phyloP scores from a whole-genome alignment of 345 rosid genomes.

The Geranium brycei region DNA sequence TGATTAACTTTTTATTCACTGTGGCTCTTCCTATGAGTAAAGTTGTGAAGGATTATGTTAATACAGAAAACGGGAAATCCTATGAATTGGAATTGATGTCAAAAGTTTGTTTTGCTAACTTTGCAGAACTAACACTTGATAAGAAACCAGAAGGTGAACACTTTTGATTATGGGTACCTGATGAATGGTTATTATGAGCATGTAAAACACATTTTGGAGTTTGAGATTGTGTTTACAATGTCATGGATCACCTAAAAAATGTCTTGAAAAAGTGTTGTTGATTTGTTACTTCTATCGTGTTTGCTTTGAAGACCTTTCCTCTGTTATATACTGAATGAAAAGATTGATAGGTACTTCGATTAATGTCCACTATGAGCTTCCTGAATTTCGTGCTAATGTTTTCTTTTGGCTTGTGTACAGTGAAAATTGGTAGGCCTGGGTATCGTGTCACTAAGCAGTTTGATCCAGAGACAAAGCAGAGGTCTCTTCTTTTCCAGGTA shows the following conservation, averaged over 20 bases:
- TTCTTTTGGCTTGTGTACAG: conserved; percentile 26
- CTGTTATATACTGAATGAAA: neutral
- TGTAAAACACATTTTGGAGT: neutral
- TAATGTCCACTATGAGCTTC: neutral
- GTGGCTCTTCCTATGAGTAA: neutral
- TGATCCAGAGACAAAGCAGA: conserved; percentile 83
- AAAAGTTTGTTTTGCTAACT: neutral
- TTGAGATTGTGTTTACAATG: neutral
- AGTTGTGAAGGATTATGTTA: neutral
- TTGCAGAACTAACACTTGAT: neutral
- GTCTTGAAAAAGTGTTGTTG: neutral
- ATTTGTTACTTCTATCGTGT: neutral
- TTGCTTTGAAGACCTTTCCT: neutral
- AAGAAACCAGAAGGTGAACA: neutral
- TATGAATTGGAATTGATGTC: neutral
- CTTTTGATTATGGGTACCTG: neutral
- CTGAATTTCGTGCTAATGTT: neutral
- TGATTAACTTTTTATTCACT: neutral
- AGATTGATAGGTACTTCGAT: neutral
- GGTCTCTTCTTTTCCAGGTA: conserved; percentile 93
- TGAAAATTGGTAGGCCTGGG: conserved; percentile 96
- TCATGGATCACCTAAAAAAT: neutral
- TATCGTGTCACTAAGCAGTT: conserved; percentile 89
- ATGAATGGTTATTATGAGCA: neutral
- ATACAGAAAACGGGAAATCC: too few relatives aligned